Evolutionary conservation across 495 filamentous ascomycete genomes (phyloP).

Genomic region (Rostrohypoxylon terebratum): DNA sequence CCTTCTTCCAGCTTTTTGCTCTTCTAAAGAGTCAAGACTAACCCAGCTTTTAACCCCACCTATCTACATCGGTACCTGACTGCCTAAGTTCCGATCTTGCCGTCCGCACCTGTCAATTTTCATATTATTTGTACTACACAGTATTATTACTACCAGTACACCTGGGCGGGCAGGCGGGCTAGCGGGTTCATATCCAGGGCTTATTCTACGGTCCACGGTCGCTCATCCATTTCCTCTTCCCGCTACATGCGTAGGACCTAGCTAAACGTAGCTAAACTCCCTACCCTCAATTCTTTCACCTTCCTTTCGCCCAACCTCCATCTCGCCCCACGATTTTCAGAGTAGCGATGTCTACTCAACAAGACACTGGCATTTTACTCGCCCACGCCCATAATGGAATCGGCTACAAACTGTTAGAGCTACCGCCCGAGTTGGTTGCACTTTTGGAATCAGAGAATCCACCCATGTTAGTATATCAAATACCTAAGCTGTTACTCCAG

Average conservation of each 20-base stretch:
- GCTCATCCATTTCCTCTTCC: too few relatives aligned
- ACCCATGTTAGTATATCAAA: slow-evolving; percentile 63
- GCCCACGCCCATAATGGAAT: slow-evolving; percentile 69
- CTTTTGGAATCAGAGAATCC: slow-evolving; percentile 71
- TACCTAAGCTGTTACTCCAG: slow-evolving; percentile 1
- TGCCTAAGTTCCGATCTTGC: neutral
- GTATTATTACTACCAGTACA: neutral
- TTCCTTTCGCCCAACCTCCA: too few relatives aligned
- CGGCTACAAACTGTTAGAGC: slow-evolving; percentile 81
- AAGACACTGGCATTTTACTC: slow-evolving; percentile 70
- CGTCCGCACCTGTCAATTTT: neutral
- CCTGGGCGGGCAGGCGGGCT: neutral
- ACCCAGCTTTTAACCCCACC: slow-evolving; percentile 13
- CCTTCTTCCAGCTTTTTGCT: slow-evolving; percentile 19
- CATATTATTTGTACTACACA: too few relatives aligned
- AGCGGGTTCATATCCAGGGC: neutral
- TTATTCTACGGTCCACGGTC: too few relatives aligned
- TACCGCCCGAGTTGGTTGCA: slow-evolving; percentile 77
- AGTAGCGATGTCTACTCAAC: slow-evolving; percentile 69
- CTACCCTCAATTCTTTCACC: neutral
- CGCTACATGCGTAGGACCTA: too few relatives aligned
- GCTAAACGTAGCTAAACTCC: neutral
- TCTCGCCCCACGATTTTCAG: too few relatives aligned
- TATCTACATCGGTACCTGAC: slow-evolving; percentile 4
- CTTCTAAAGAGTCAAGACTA: too few relatives aligned